A percentile compares a stretch with the other conserved stretches of the same genome.
Evolutionary conservation across 2,329 filamentous ascomycete species (phyloP).

Genomic region (Phoma sp.): DNA sequence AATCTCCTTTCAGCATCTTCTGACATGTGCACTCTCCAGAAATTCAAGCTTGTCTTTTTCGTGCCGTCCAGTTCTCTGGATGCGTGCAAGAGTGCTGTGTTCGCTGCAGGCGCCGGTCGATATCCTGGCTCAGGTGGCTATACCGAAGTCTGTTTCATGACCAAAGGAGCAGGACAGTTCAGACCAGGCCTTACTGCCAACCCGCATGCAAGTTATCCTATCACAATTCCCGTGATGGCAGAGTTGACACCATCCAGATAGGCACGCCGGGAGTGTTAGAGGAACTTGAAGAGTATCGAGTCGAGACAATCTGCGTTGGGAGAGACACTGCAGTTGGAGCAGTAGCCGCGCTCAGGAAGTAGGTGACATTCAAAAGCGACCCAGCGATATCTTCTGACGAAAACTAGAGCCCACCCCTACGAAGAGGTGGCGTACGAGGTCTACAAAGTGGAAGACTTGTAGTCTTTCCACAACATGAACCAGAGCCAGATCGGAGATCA

Average conservation of each 20-base stretch:
- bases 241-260: slow-evolving; percentile 49
- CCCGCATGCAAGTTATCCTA: slow-evolving; percentile 52
- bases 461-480: neutral
- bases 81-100: slow-evolving; percentile 53
- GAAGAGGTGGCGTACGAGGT: slow-evolving; percentile 55
- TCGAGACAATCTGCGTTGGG: slow-evolving; percentile 68
- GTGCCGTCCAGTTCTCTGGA: slow-evolving; percentile 47
- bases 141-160: slow-evolving; percentile 51
- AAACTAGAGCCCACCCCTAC: slow-evolving; percentile 52
- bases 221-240: neutral
- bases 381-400: neutral
- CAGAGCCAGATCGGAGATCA: too few relatives aligned
- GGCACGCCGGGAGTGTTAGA: slow-evolving; percentile 65
- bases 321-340: slow-evolving; percentile 62
- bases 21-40: slow-evolving; percentile 22
- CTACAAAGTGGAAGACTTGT: slow-evolving; percentile 54
- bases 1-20: neutral
- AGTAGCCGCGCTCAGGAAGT: slow-evolving; percentile 70
- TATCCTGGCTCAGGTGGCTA: slow-evolving; percentile 52
- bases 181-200: slow-evolving; percentile 66
- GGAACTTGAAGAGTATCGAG: slow-evolving; percentile 63
- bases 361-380: neutral
- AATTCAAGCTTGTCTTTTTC: slow-evolving; percentile 55
- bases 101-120: slow-evolving; percentile 53
- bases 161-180: slow-evolving; percentile 68